A percentile compares a stretch with the other conserved stretches of the same genome.
Evolutionary conservation across 1,284 basidiomycete species (phyloP).

Genomic region (Sphaerobolus stellatus): DNA sequence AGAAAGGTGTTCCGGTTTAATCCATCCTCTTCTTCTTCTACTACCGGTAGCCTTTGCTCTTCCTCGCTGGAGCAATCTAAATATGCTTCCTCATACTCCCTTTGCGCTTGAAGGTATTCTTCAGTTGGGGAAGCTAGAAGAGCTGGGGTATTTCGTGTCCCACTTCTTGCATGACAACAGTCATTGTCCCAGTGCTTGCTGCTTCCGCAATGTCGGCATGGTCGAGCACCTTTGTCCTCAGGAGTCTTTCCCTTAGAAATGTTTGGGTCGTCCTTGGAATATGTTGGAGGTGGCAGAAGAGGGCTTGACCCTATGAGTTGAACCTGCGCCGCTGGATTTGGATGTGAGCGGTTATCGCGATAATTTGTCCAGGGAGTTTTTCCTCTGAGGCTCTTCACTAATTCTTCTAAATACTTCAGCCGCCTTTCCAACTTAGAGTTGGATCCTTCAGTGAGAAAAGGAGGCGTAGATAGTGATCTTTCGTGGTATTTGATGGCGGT

Average conservation of each 20-base stretch:
- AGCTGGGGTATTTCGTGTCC: conserved; percentile 16
- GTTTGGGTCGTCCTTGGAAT: conserved; percentile 17
- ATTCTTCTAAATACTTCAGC: background rate
- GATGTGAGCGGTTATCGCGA: background rate
- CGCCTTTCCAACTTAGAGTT: conserved; percentile 6
- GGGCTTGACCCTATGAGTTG: conserved; percentile 4
- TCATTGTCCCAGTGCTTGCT: conserved; percentile 26
- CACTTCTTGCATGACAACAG: conserved; percentile 23
- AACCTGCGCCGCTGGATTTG: too few species aligned
- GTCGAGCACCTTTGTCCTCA: conserved; percentile 20
- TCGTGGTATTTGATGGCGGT: conserved; percentile 22
- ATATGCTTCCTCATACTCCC: conserved; percentile 23
- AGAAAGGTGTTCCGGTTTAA: background rate
- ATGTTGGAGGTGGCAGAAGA: conserved; percentile 9
- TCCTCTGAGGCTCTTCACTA: background rate
- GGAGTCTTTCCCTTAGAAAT: conserved; percentile 28
- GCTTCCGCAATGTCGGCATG: conserved; percentile 26
- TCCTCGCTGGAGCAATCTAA: background rate
- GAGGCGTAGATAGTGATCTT: conserved; percentile 13
- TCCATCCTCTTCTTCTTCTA: background rate
- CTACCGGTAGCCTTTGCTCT: background rate
- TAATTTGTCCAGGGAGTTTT: background rate
- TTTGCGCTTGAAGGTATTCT: conserved; percentile 21
- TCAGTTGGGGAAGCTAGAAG: conserved; percentile 15
- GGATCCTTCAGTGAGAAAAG: conserved; percentile 14